These are phyloP conservation scores for Tilletiaria anomala DNA, from an alignment of 1,284 basidiomycete species.

Conservation along the genomic window DNA sequence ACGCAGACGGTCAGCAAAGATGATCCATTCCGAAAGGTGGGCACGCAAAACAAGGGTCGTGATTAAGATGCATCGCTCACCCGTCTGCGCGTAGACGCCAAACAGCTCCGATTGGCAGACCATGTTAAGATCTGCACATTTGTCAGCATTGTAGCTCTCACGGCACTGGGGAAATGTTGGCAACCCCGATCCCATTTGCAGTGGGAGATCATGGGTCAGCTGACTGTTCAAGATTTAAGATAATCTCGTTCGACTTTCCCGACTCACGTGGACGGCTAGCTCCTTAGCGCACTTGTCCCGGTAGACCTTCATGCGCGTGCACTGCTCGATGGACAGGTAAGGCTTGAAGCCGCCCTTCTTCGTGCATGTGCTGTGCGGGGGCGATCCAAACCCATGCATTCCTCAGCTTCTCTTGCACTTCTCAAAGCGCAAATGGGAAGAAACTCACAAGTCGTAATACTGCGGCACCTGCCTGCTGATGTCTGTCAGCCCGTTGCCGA, in stretches of 20 bases:
- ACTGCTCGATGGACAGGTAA: conserved; percentile 16
- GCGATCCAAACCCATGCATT: too few species aligned
- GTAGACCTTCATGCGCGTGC: conserved; percentile 9
- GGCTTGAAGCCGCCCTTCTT: conserved; percentile 11
- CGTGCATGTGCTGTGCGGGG: conserved; percentile 21
- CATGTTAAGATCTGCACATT: neutral
- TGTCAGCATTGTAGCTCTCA: conserved; percentile 9
- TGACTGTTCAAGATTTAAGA: neutral
- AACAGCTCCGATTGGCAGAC: neutral
- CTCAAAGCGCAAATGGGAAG: neutral
- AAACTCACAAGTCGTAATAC: conserved; percentile 20
- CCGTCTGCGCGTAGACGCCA: neutral
- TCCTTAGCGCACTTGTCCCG: conserved; percentile 4
- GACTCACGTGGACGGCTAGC: conserved; percentile 2
- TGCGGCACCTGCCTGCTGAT: conserved; percentile 12
- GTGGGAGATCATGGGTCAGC: neutral
- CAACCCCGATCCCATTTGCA: too few species aligned
- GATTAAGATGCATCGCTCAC: too few species aligned
- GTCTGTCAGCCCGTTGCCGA: conserved; percentile 52
- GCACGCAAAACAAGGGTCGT: too few species aligned
- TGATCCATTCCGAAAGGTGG: too few species aligned
- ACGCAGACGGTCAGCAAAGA: too few species aligned
- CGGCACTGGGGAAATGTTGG: conserved; percentile 5
- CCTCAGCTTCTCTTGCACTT: too few species aligned
- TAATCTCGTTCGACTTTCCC: neutral